These are phyloP conservation scores for Synchytrium microbalum DNA, from an alignment of 371 early-diverging fungal species.

Conservation along the genomic window DNA sequence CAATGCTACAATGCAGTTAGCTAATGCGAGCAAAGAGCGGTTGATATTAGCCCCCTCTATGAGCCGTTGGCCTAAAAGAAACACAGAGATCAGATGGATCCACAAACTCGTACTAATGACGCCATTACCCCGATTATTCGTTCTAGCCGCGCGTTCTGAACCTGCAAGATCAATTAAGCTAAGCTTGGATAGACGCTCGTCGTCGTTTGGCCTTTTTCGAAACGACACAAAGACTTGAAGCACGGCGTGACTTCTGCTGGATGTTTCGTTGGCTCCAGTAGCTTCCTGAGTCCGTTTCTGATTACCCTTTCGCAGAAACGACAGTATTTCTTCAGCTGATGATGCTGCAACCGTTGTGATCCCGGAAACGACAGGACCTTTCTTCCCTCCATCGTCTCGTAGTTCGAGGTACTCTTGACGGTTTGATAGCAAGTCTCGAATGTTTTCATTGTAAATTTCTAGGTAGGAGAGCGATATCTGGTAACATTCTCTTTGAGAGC, in stretches of 20 bases:
- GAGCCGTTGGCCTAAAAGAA: conserved; percentile 57
- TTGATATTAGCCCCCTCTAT: conserved; percentile 90
- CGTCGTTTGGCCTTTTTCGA: conserved; percentile 10
- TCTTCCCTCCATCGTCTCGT: conserved; percentile 59
- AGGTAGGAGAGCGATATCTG: conserved; percentile 67
- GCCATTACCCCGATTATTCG: conserved; percentile 56
- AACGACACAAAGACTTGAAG: conserved; percentile 51
- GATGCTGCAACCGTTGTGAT: conserved; percentile 23
- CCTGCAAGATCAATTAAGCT: conserved; percentile 44
- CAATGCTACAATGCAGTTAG: conserved; percentile 88
- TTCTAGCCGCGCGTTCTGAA: conserved; percentile 35
- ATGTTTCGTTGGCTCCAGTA: conserved; percentile 72
- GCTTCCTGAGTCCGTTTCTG: conserved; percentile 53
- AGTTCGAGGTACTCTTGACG: conserved; percentile 42
- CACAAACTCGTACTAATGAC: too few species aligned
- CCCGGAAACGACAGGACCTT: conserved; percentile 51
- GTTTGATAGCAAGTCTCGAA: conserved; percentile 72
- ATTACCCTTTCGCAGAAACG: conserved; percentile 44
- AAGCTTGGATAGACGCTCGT: conserved; percentile 25
- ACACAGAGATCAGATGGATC: neutral
- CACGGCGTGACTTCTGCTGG: conserved; percentile 86
- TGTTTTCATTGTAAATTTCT: conserved; percentile 95
- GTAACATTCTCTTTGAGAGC: conserved; percentile 6
- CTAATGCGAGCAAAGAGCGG: conserved; percentile 74
- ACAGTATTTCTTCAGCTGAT: conserved; percentile 20